Base-by-base conservation (phyloP, 306 rosid species). In the Cicer pinnatifidum region DNA sequence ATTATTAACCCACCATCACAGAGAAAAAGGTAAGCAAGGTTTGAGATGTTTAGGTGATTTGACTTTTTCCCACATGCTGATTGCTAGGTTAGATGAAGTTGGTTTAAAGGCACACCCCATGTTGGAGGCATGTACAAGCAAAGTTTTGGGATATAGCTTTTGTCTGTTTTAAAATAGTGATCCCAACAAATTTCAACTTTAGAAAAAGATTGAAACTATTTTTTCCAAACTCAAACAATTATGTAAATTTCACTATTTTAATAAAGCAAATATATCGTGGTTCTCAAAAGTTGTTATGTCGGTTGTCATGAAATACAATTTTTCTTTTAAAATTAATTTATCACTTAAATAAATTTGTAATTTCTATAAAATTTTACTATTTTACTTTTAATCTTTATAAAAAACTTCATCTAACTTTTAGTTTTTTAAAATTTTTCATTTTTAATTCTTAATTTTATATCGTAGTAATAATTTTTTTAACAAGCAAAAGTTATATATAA, bases 41-140 rank as follows among this genome's bases (percentile, higher is more conserved):
- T 70, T 62, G 50, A 64, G 67, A 44, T 78, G 73, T 78, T 74
- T 64, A 23, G 58, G 75, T 53, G 78, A 40, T 75, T 72, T 82
- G 44, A 75, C 90, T 23, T 86, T 86, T 80, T 84, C 13, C 64
- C 69, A 71, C 79, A 82, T 51, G 77, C 71, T 69, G 45, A 75
- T 43, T 70, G 84, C 54, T 56, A 43, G 70, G 62, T 68, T 72
- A 59, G 69, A 53, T 60, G 52, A 69, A 46, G 85, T 80, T 58
- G 1, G 77, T 60, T 75, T 80, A 23, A 84, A 75, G 82, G 65
- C 44, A 61, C 70, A 71, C 47, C 76, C 53, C 12, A 60, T 52
- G 62, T 53, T 38, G 45, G 56, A 67, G 78, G 57, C 80, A 82
- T 69, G 68, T 61, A 77, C 72, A 64, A 72, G 46, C 77, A 74